Evolutionary conservation across 768 basidiomycete species (phyloP), one percentile per base, ranked within the genome.

Genomic region (Russula compacta): DNA sequence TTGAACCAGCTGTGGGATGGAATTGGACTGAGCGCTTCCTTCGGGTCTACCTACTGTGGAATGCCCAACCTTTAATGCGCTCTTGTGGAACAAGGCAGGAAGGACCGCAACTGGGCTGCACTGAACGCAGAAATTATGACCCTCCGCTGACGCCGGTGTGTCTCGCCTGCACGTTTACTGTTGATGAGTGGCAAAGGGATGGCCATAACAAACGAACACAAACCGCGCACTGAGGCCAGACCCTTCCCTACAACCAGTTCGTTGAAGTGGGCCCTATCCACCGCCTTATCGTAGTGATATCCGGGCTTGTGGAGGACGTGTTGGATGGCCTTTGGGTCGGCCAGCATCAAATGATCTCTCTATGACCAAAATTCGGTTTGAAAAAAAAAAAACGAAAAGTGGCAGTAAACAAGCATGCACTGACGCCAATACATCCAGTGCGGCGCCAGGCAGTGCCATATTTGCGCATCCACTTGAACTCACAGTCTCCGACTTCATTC

Each of bases 271-370:
- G 24, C 24, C 24, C 24, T 29, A 29, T 29, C 24, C 3, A 29
- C 24, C 24, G 24, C 24, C 24, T 29, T 29, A 29, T 29, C 24
- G 24, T 29, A 29, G 24, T 29, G 24, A 12, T 38, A 5, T 21
- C 71, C 70, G 1, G 69, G 69, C 33, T 65, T 69, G 53, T 72
- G 69, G 17, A 68, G 67, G 44, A 72, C 61, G 59, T 71, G 67
- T 64, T 71, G 71, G 2, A 71, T 53, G 3, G 71, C 71, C 67
- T 71, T 53, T 2, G 57, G 44, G 19, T 42, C 61, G 24, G 10
- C 42, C 15, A 59, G 14, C 9, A 44, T 43, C 29, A 17, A 33
- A 11, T 9, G n/a, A 3, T 57, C 60, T 61, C 66, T 4, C 56
- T 29, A 29, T 29, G 24, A 29, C 24, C 24, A 29, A 29, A 29